A percentile compares a stretch with the other conserved stretches of the same genome.
These are phyloP conservation scores for Diospyros kaki DNA, from an alignment of 148 eudicot genomes.

Conservation along the genomic window DNA sequence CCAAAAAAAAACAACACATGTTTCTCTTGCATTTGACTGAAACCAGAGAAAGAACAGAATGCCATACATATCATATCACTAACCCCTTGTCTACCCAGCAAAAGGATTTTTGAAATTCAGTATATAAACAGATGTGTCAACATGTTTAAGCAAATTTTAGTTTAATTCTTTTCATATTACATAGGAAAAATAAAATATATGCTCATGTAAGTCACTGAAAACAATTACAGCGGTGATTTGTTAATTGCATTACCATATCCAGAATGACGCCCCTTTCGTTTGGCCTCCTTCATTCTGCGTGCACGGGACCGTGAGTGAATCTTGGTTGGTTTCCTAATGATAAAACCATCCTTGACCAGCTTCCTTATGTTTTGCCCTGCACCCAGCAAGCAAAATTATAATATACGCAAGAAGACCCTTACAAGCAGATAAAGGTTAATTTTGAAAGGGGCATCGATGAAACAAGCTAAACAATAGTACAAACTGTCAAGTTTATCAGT, in stretches of 20 bases:
- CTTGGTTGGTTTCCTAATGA: conserved; percentile 81
- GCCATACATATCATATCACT: not conserved
- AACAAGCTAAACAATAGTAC: not conserved
- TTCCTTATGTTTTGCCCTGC: conserved; percentile 81
- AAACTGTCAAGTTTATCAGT: not conserved
- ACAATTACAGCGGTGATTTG: too few relatives aligned
- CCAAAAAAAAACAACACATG: not conserved
- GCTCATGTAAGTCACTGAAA: too few relatives aligned
- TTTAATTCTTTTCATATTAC: not conserved
- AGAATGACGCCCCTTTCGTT: conserved; percentile 85
- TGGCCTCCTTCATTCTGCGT: conserved; percentile 79
- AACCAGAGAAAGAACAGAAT: not conserved
- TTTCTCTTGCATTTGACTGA: not conserved
- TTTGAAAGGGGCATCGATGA: not conserved
- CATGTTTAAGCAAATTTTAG: not conserved
- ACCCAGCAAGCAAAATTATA: not conserved
- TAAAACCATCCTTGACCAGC: conserved; percentile 80
- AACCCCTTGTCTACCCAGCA: not conserved
- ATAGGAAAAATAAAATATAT: not conserved
- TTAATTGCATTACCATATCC: conserved; percentile 55
- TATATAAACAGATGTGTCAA: too few relatives aligned
- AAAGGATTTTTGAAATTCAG: not conserved
- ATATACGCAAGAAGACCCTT: not conserved
- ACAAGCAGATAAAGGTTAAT: not conserved
- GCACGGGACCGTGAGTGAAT: conserved; percentile 85